These are phyloP conservation scores for Mycena galericulata DNA, from an alignment of 768 basidiomycete species.

Conservation along the genomic window DNA sequence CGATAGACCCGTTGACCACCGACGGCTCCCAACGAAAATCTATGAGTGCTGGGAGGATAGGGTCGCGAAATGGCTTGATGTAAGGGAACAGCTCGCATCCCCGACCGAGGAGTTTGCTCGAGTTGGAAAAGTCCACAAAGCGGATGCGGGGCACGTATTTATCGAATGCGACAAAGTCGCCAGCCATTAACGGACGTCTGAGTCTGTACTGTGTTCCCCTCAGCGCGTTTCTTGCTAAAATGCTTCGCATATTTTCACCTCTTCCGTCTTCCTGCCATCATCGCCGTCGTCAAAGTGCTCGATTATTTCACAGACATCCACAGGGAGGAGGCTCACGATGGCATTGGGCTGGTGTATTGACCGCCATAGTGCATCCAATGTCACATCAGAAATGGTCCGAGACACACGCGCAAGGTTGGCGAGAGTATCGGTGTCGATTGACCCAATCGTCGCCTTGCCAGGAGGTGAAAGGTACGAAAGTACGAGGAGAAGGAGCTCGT, in stretches of 20 bases:
- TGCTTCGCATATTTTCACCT: neutral
- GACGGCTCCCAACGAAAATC: conserved; percentile 34
- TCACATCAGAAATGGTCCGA: conserved; percentile 24
- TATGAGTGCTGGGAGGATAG: conserved; percentile 23
- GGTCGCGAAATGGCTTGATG: conserved; percentile 31
- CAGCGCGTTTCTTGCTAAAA: neutral
- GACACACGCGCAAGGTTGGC: conserved; percentile 32
- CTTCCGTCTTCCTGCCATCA: neutral
- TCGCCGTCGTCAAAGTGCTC: neutral
- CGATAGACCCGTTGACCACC: conserved; percentile 25
- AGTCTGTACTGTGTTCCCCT: conserved; percentile 23
- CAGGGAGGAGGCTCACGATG: conserved; percentile 23
- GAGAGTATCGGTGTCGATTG: conserved; percentile 26
- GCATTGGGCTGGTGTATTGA: conserved; percentile 28
- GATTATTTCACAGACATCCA: conserved; percentile 14
- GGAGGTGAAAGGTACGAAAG: conserved; percentile 27
- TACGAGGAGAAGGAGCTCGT: conserved; percentile 30
- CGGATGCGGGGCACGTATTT: conserved; percentile 32
- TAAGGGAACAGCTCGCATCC: conserved; percentile 33
- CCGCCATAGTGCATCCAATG: conserved; percentile 30
- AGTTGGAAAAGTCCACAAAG: conserved; percentile 32
- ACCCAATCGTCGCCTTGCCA: conserved; percentile 13
- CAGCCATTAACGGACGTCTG: conserved; percentile 8
- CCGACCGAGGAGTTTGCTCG: conserved; percentile 21
- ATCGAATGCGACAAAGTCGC: conserved; percentile 31